Percentiles rank a stretch among this genome's conserved stretches.
Evolutionary conservation across 306 rosid genomes (phyloP).

Genomic region (Luffa acutangula): DNA sequence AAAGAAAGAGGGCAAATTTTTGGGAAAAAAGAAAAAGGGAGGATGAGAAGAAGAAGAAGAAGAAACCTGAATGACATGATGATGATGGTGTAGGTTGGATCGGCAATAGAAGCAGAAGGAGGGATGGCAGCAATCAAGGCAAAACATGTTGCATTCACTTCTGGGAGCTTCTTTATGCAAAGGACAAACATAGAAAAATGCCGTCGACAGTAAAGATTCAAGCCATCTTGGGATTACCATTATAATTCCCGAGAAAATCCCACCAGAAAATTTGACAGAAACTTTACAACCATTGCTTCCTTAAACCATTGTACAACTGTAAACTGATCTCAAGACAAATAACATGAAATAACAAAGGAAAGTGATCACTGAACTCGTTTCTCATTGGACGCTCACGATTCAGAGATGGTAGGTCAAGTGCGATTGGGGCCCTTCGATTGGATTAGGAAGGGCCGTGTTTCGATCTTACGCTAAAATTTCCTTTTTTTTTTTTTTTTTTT

Average conservation of each 20-base stretch:
- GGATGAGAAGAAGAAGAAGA: no score
- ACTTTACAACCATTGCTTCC: not conserved
- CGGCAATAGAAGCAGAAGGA: slow-evolving; percentile 14
- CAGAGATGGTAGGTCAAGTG: not conserved
- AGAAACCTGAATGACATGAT: slow-evolving; percentile 8
- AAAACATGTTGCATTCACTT: slow-evolving; percentile 15
- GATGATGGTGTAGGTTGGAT: slow-evolving; percentile 4
- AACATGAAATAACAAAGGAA: not conserved
- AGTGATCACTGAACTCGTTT: not conserved
- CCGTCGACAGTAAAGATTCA: slow-evolving; percentile 1
- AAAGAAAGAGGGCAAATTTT: no score
- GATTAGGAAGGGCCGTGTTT: not conserved
- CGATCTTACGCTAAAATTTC: not conserved
- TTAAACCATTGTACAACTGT: not conserved
- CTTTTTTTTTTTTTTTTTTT: not conserved
- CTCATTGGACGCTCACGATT: not conserved
- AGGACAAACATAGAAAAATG: slow-evolving; percentile 8
- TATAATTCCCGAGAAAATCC: not conserved
- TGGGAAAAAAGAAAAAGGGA: no score
- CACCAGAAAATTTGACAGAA: not conserved
- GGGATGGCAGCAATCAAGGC: not conserved
- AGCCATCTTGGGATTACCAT: slow-evolving; percentile 12
- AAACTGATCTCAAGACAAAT: no score
- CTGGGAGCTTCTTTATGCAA: slow-evolving; percentile 4
- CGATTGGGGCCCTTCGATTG: not conserved